These are phyloP conservation scores for Primulina huaijiensis DNA, from an alignment of 257 asterid species.

Conservation along the genomic window DNA sequence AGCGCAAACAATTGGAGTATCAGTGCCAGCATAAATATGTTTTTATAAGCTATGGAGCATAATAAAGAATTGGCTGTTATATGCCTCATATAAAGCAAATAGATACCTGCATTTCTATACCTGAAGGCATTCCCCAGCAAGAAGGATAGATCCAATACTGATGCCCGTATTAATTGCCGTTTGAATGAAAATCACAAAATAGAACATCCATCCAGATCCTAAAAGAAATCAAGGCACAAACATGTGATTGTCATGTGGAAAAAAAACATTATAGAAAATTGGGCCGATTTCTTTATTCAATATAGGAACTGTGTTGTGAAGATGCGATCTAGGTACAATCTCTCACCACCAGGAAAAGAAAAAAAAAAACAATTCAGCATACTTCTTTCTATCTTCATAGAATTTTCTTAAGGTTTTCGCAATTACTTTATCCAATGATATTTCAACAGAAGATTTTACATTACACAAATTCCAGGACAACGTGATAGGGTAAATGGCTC, in stretches of 20 bases:
- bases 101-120: slow-evolving; percentile 36
- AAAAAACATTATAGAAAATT: neutral
- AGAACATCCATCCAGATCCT: slow-evolving; percentile 97
- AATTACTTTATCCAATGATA: neutral
- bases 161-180: slow-evolving; percentile 87
- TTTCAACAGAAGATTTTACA: neutral
- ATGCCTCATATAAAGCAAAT: neutral
- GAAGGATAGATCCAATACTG: slow-evolving; percentile 76
- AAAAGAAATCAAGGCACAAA: slow-evolving; percentile 12
- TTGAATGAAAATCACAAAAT: slow-evolving; percentile 82
- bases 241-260: neutral
- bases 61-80: neutral
- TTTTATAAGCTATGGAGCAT: no score
- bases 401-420: neutral
- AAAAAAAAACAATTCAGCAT: no score
- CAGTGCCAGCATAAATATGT: neutral
- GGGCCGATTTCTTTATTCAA: neutral
- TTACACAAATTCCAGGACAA: neutral
- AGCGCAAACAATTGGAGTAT: neutral
- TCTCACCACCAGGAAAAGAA: neutral
- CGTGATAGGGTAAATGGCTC: neutral
- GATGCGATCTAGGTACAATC: neutral
- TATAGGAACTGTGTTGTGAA: neutral
- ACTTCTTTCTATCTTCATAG: neutral
- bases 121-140: slow-evolving; percentile 93